Percentiles rank a stretch among this genome's conserved stretches.
Evolutionary conservation across 192 early-diverging fungal genomes (phyloP).

Genomic region (Rhizoclosmatium sp.): DNA sequence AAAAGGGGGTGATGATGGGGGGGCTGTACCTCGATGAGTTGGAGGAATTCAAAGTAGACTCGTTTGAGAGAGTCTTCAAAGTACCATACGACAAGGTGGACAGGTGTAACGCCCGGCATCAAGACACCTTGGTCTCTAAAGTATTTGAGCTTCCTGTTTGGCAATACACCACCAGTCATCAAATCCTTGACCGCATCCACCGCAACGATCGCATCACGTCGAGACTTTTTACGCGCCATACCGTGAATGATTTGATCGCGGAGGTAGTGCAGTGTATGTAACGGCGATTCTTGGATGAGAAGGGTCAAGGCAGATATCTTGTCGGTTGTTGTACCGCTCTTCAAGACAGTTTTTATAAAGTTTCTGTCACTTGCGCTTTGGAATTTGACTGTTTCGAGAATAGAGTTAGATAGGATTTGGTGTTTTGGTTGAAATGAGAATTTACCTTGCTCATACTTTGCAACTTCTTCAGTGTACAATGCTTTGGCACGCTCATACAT

Average conservation of each 20-base stretch:
- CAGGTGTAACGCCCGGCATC: constrained; percentile 61
- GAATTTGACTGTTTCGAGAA: constrained; percentile 43
- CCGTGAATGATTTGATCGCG: constrained; percentile 65
- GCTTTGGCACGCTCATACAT: constrained; percentile 61
- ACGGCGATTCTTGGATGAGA: constrained; percentile 88
- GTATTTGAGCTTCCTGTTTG: constrained; percentile 88
- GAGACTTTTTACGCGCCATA: constrained; percentile 90
- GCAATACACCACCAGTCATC: constrained; percentile 78
- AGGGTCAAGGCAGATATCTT: constrained; percentile 92
- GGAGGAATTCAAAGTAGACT: constrained; percentile 88
- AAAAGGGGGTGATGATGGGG: too few relatives aligned
- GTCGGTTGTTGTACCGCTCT: constrained; percentile 93
- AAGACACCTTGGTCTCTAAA: constrained; percentile 90
- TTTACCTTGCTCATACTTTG: constrained; percentile 50
- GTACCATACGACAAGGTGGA: constrained; percentile 88
- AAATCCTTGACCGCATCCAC: constrained; percentile 92
- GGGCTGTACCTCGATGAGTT: constrained; percentile 77
- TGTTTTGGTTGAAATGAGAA: background rate
- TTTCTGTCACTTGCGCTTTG: constrained; percentile 81
- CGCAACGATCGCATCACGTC: constrained; percentile 85
- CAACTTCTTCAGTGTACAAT: constrained; percentile 73
- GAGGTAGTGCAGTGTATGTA: constrained; percentile 84
- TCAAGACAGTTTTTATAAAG: constrained; percentile 88
- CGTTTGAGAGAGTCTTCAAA: constrained; percentile 96
- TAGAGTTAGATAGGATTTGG: background rate